Evolutionary conservation across 2,329 filamentous ascomycete genomes (phyloP), one percentile per base, ranked within the genome.

Genomic region (Fusarium begoniae): DNA sequence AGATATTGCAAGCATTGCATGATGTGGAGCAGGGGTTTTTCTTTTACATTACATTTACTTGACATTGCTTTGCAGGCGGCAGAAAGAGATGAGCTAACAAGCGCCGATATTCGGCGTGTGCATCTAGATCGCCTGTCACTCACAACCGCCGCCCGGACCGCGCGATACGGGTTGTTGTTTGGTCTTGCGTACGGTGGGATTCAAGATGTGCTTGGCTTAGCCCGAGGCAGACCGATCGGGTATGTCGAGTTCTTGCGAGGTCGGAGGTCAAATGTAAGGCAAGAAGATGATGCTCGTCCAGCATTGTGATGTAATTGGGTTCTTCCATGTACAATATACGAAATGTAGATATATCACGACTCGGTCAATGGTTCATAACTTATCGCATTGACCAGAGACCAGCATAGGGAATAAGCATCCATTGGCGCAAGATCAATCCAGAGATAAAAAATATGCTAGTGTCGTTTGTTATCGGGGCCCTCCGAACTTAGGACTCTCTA

Each of bases 161-260:
- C 95, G 57, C 93, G 91, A 80, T 90, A 93, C 76, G 96, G 95
- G 3, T 85, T 98, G 51, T 86, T 93, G 75, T 91, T 95, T 74
- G 95, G 96, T 26, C 80, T 98, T 41, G 89, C 85, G 13, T 98
- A 94, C 83, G 96, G 96, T 30, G 85, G 96, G 43, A 81, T 92
- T 66, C 95, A 98, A 83, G 96, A 98, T 83, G 84, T 87, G 17
- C 81, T 96, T 40, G 90, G 90, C 60, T 85, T 91, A 68, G 84
- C 90, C 59, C 92, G 90, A 80, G 94, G 94, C 62, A 91, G 93
- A 77, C 89, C 87, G 62, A 89, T 95, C 40, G 90, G 90, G 26
- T 97, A 97, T 81, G 84, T 97, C 70, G 91, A 94, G 66, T 93
- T 90, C 76, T 76, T 92, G 60, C 84, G 87, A 74, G 85, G 86